These are phyloP conservation scores for Calonectria hongkongensis DNA, from an alignment of 2,329 filamentous ascomycete genomes.

Conservation along the genomic window DNA sequence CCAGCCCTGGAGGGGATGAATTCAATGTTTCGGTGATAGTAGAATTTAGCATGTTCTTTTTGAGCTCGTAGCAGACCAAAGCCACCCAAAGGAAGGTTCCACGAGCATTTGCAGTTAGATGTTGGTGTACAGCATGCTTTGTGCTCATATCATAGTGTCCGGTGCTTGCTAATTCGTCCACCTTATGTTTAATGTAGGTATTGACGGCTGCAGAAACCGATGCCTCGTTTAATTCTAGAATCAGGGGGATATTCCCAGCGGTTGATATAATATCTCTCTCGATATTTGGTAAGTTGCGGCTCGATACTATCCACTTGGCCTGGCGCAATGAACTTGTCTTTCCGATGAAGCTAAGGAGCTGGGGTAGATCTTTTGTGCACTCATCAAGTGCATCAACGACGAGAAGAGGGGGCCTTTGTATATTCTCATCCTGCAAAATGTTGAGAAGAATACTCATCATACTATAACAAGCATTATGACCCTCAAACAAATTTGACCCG, in stretches of 20 bases:
- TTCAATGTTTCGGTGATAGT: slow-evolving; percentile 44
- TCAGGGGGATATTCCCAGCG: slow-evolving; percentile 53
- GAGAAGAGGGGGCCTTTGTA: slow-evolving; percentile 45
- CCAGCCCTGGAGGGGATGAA: slow-evolving; percentile 58
- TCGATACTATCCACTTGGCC: slow-evolving; percentile 66
- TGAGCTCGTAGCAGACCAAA: slow-evolving; percentile 49
- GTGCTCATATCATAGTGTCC: neutral
- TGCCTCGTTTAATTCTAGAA: slow-evolving; percentile 59
- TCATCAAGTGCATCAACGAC: slow-evolving; percentile 70
- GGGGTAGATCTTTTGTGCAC: slow-evolving; percentile 51
- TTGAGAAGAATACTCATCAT: neutral
- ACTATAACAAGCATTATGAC: neutral
- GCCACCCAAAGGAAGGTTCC: slow-evolving; percentile 19
- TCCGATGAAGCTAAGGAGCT: slow-evolving; percentile 58
- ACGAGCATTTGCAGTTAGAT: neutral
- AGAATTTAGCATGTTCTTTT: slow-evolving; percentile 25
- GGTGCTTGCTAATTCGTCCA: neutral
- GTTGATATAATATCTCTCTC: slow-evolving; percentile 51
- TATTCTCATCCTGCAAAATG: neutral
- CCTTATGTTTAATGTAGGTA: slow-evolving; percentile 62
- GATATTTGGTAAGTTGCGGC: slow-evolving; percentile 60
- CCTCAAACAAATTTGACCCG: neutral
- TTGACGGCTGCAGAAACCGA: slow-evolving; percentile 60
- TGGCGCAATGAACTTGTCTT: neutral
- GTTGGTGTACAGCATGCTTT: neutral